Percentiles rank a stretch among this genome's conserved stretches.
Evolutionary conservation across 305 asterid genomes (phyloP).

Genomic region (Fraxinus paxiana): DNA sequence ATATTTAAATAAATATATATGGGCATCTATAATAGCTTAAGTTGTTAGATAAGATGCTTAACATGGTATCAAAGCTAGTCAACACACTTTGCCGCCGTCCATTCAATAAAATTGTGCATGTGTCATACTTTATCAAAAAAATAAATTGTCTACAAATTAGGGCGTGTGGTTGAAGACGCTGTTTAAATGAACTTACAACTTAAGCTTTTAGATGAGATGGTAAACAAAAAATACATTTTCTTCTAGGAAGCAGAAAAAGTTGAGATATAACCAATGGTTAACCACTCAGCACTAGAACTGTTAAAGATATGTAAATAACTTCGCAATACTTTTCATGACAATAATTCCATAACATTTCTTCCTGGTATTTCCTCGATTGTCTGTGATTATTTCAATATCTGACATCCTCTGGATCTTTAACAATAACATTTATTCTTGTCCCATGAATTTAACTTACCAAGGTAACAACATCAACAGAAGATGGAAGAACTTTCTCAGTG

Average conservation of each 20-base stretch:
- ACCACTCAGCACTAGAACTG: background rate
- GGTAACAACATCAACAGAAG: constrained; percentile 66
- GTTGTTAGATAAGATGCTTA: background rate
- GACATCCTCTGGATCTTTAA: background rate
- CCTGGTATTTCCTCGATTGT: background rate
- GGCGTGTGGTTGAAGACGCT: background rate
- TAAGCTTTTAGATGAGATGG: background rate
- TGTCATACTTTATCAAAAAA: background rate
- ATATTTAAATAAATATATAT: background rate
- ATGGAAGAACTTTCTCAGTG: constrained; percentile 40
- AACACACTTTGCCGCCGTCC: background rate
- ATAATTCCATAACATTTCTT: background rate
- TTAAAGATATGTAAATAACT: background rate
- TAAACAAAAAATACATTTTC: background rate
- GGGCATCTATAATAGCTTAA: background rate
- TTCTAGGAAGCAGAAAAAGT: constrained; percentile 9
- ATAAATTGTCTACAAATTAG: background rate
- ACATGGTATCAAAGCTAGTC: background rate
- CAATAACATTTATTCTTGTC: constrained; percentile 10
- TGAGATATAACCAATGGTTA: background rate
- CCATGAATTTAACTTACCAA: constrained; percentile 48
- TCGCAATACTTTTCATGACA: background rate
- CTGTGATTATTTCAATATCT: background rate
- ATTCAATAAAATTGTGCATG: background rate
- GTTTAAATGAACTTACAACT: background rate